A percentile compares a stretch with the other conserved stretches of the same genome.
Evolutionary conservation across 306 rosid species (phyloP).

Genomic region (Prunus kanzakura): DNA sequence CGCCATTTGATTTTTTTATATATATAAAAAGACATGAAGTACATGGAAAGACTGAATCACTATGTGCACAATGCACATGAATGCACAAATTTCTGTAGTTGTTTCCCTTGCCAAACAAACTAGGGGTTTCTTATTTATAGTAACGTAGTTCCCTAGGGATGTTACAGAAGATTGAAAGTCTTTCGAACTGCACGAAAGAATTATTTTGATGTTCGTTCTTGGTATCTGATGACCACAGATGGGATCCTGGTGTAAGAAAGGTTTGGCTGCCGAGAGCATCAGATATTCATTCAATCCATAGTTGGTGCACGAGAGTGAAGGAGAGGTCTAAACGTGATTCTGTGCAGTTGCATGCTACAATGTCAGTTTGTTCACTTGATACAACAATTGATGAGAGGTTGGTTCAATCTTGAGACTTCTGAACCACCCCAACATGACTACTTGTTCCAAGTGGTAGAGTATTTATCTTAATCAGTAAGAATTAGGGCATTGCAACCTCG

Average conservation of each 20-base stretch:
- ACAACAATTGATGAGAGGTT: constrained; percentile 56
- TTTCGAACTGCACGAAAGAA: background rate
- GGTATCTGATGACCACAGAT: constrained; percentile 42
- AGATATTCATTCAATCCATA: constrained; percentile 71
- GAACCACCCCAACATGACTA: constrained; percentile 17
- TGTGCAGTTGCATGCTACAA: constrained; percentile 49
- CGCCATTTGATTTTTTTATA: too few species aligned
- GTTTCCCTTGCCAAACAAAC: background rate
- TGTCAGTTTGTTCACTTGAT: constrained; percentile 81
- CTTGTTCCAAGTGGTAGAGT: constrained; percentile 38
- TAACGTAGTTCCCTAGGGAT: background rate
- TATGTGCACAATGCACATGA: background rate
- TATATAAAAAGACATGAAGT: too few species aligned
- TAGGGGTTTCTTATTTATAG: background rate
- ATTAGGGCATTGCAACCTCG: constrained; percentile 21
- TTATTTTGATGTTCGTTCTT: background rate
- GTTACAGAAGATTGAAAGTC: background rate
- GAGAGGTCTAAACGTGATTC: constrained; percentile 73
- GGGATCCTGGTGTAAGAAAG: constrained; percentile 84
- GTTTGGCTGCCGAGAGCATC: constrained; percentile 72
- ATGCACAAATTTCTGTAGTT: background rate
- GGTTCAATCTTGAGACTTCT: constrained; percentile 17
- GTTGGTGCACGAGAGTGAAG: constrained; percentile 97
- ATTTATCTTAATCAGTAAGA: constrained; percentile 37
- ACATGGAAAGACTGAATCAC: too few species aligned